Evolutionary conservation across 208 protist species (phyloP).

Genomic region (Entamoeba dispar): DNA sequence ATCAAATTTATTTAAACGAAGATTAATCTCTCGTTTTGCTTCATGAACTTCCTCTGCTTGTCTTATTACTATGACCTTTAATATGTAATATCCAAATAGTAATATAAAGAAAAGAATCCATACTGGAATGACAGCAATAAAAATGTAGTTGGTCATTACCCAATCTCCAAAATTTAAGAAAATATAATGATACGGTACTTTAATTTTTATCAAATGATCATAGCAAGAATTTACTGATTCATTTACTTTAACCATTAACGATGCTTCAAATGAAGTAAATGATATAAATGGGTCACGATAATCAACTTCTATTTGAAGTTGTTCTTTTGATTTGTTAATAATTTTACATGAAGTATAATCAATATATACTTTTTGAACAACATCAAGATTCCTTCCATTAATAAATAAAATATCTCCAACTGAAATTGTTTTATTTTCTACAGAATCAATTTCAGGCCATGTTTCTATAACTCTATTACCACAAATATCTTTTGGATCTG

Average conservation of each 20-base stretch:
- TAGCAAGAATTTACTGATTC: neutral
- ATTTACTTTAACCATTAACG: neutral
- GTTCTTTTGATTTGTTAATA: neutral
- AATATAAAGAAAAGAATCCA: neutral
- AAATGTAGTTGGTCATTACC: neutral
- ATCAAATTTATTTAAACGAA: neutral
- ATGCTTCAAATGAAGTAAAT: neutral
- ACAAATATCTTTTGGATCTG: neutral
- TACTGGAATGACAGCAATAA: neutral
- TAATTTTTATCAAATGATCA: neutral
- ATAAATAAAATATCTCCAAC: neutral
- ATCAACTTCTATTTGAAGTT: neutral
- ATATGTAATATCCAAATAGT: neutral
- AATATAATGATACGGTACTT: neutral
- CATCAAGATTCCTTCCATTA: neutral
- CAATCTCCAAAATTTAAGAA: neutral
- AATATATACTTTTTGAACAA: neutral
- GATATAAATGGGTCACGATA: neutral
- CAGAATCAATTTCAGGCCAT: neutral
- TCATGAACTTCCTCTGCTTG: neutral
- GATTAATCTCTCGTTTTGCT: neutral
- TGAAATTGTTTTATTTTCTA: neutral
- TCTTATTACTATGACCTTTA: neutral
- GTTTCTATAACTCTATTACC: neutral
- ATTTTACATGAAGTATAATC: neutral